Conservation (phyloP, 768 basidiomycete genomes). For the Mrakia gelida region DNA sequence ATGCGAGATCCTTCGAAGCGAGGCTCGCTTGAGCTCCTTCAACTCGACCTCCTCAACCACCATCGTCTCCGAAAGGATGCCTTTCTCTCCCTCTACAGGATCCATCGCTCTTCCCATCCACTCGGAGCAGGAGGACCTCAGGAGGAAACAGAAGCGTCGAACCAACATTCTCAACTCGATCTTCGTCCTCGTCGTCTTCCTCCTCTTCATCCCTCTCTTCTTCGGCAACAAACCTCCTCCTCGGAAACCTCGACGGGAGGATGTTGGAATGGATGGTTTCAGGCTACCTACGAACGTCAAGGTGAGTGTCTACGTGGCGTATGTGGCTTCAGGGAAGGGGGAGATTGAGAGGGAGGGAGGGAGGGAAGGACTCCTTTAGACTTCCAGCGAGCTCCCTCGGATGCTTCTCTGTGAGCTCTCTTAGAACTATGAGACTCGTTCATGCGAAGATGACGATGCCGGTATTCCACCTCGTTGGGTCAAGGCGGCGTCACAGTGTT, state of each 20-base stretch:
- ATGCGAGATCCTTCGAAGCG: neutral
- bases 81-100: neutral
- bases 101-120: neutral
- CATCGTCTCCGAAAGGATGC: neutral
- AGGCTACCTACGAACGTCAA: slow-evolving; percentile 28
- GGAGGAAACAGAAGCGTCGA: neutral
- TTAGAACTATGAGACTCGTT: no score
- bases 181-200: neutral
- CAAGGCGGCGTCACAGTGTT: no score
- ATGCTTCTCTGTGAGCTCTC: no score
- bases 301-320: neutral
- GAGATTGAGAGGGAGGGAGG: no score
- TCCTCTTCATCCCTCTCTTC: neutral
- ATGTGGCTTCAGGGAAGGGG: no score
- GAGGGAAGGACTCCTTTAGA: no score
- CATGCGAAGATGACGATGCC: no score
- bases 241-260: neutral
- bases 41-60: neutral
- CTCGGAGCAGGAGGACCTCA: neutral
- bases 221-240: neutral
- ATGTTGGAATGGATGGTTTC: neutral
- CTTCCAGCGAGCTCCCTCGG: no score
- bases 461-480: no score
- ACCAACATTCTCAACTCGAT: neutral
- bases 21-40: neutral